A percentile compares a stretch with the other conserved stretches of the same genome.
Conservation (phyloP, 106 monocot genomes). For the Chionographis japonica region DNA sequence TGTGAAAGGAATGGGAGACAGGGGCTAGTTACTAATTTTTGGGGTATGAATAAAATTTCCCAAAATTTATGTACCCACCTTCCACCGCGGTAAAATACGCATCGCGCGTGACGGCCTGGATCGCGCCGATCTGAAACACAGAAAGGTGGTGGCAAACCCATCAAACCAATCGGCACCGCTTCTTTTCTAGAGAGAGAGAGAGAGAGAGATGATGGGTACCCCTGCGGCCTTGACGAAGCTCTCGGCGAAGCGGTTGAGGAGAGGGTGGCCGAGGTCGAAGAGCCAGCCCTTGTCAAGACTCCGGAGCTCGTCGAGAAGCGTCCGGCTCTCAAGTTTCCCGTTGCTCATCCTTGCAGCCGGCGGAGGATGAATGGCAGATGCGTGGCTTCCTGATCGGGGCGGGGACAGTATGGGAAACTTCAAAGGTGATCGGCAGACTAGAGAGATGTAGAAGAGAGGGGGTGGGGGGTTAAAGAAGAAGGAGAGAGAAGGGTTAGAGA, state of each 20-base stretch:
- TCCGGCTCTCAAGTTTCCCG: conserved; percentile 30
- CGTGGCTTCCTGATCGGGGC: not conserved
- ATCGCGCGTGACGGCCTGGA: conserved; percentile 74
- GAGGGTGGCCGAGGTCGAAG: conserved; percentile 84
- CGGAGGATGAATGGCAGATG: too few relatives aligned
- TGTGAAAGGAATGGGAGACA: too few relatives aligned
- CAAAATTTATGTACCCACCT: too few relatives aligned
- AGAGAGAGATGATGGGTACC: conserved; percentile 22
- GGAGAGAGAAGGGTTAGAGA: too few relatives aligned
- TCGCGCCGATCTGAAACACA: conserved; percentile 59
- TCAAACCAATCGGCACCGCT: not conserved
- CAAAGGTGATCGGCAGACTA: too few relatives aligned
- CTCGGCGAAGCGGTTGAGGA: conserved; percentile 81
- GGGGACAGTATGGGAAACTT: too few relatives aligned
- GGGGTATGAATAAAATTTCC: too few relatives aligned
- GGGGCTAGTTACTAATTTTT: too few relatives aligned
- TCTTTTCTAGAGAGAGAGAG: not conserved
- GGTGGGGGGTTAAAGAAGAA: too few relatives aligned
- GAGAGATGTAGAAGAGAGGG: too few relatives aligned
- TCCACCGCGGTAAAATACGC: conserved; percentile 73
- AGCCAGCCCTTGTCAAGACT: conserved; percentile 60
- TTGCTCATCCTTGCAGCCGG: conserved; percentile 27
- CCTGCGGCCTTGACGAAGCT: conserved; percentile 94
- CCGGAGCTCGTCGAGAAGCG: conserved; percentile 62
- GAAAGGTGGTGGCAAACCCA: not conserved